Base-by-base conservation (phyloP, 2,329 filamentous ascomycete species). In the Colletotrichum spaethianum region DNA sequence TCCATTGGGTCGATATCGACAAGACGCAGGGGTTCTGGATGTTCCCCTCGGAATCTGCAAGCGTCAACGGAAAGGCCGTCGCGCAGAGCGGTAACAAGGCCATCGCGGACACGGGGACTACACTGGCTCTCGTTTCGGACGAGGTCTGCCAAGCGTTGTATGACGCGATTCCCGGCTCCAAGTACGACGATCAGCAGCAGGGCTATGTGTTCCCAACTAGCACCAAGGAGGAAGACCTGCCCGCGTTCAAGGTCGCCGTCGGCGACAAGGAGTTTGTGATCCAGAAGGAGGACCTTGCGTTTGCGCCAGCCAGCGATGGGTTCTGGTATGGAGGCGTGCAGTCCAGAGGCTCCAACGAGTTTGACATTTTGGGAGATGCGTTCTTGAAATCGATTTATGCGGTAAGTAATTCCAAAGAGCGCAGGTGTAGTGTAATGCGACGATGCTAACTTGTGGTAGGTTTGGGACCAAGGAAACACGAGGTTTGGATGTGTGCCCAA, bases 21-120 rank as follows among this genome's bases (percentile, higher is more conserved):
- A 86, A 84, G 23, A 85, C 85, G 8, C 82, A 85, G 46, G 93
- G 93, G 8, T 94, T 92, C 84, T 95, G 93, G 93, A 85, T 92
- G 78, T 90, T 94, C 77, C 78, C 85, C 16, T 90, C 88, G 6
- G 84, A 84, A 31, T 83, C 83, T 48, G 93, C 91, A 78, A 83
- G 83, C 18, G 85, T 94, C 65, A 88, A 86, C 20, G 80, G 79
- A 42, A 82, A 80, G 12, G 44, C 78, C 2, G 53, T 82, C 6
- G 82, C 86, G 76, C 76, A 77, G 31, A 76, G 76, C 1, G 79
- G 81, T 33, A 84, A 84, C 73, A 83, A 88, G 79, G 83, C 85
- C 40, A 86, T 89, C 63, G 83, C 85, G 40, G 89, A 91, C 81
- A 88, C 87, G 14, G 91, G 91, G 73, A 92, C 91, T 33, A 91